Evolutionary conservation across 2,329 filamentous ascomycete genomes (phyloP), one percentile per base, ranked within the genome.

Genomic region (Alternaria ethzedia): DNA sequence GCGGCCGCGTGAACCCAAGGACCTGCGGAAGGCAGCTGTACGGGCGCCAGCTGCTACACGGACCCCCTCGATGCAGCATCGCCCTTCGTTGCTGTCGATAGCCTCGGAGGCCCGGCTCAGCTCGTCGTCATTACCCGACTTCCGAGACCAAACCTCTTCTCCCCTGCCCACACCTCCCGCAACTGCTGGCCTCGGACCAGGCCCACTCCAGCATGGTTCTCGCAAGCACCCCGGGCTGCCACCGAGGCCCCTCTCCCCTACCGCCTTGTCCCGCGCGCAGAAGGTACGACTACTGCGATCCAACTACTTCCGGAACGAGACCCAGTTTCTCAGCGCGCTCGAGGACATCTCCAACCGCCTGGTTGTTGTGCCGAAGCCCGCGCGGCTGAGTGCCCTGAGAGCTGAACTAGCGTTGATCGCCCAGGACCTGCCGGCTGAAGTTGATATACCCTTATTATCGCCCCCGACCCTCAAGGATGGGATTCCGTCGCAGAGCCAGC

Each of bases 291-390:
- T 94, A 10, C 77, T 96, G 64, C 85, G 91, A 59, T 91, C 94
- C 63, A 92, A 96, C 77, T 96, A 96, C 78, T 96, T 95, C 76
- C 86, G 91, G 57, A 92, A 89, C 64, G 87, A 96, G 79, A 94
- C 91, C 1, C 90, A 93, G 70, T 94, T 96, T 74, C 77, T 96
- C 64, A 91, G 89, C 4, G 92, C 92, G 1, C 84, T 96, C 15
- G 91, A 95, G 77, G 90, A 91, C 69, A 95, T 96, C 57, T 96
- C 92, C 3, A 94, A 93, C 75, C 89, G 92, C n/a, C 82, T 96
- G 47, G 91, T 96, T 6, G 86, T 91, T 57, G 92, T 96, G 6
- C 92, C 92, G 2, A 96, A 96, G 76, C 88, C 90, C 32, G 92
- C 92, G 44, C 88, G 92, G 30, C 85, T 96, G 70, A 96, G 92